Percentiles rank a stretch among this genome's conserved stretches.
Conservation (phyloP, 2,329 filamentous ascomycete genomes). For the Curvularia eragrostidis region DNA sequence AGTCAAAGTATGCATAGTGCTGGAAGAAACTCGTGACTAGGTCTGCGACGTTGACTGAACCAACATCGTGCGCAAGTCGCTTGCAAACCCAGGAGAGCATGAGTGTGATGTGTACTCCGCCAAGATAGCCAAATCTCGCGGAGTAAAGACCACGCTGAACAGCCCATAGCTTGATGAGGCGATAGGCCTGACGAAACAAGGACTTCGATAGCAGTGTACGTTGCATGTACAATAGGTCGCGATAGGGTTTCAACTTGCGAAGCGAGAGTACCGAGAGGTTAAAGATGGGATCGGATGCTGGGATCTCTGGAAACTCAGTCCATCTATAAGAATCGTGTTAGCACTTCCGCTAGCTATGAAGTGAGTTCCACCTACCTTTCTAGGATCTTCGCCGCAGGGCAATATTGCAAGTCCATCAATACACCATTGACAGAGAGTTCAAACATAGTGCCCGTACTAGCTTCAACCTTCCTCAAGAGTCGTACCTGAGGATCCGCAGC, state of each 20-base stretch:
- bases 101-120: conserved; percentile 69
- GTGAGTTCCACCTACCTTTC: conserved; percentile 52
- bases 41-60: conserved; percentile 55
- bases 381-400: conserved; percentile 63
- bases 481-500: conserved; percentile 54
- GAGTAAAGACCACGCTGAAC: conserved; percentile 68
- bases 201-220: conserved; percentile 66
- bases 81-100: conserved; percentile 68
- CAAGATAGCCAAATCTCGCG: conserved; percentile 69
- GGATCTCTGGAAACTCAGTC: conserved; percentile 50
- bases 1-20: conserved; percentile 68
- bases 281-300: conserved; percentile 62
- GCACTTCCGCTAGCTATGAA: background rate
- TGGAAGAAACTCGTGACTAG: conserved; percentile 67
- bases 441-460: conserved; percentile 68
- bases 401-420: conserved; percentile 71
- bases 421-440: conserved; percentile 66
- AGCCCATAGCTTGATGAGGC: conserved; percentile 69
- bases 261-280: conserved; percentile 63
- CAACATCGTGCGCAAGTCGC: conserved; percentile 36
- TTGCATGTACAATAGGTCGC: conserved; percentile 67
- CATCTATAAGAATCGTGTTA: conserved; percentile 39
- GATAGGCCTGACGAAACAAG: conserved; percentile 65
- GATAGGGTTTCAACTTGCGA: conserved; percentile 67
- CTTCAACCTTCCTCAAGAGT: conserved; percentile 64